Evolutionary conservation across 768 basidiomycete genomes (phyloP).

Genomic region (Ramaria sp.): DNA sequence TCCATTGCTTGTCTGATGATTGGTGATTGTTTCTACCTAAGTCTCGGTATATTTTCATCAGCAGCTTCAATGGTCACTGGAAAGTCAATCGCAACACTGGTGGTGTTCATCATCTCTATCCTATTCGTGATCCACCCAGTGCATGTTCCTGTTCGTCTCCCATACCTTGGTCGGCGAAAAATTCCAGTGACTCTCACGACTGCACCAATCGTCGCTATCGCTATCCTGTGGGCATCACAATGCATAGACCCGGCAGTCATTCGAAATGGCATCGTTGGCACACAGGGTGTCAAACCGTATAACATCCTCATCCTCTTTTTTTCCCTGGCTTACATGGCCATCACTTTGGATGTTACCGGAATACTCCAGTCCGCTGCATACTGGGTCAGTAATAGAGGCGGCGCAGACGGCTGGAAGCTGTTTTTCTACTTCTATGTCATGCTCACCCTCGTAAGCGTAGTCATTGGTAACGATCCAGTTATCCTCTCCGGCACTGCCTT

Average conservation of each 20-base stretch:
- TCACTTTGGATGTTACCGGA: constrained; percentile 85
- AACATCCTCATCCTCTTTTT: constrained; percentile 92
- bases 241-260: constrained; percentile 43
- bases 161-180: constrained; percentile 20
- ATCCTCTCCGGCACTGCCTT: constrained; percentile 89
- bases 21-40: no score
- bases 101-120: constrained; percentile 44
- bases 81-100: constrained; percentile 37
- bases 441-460: constrained; percentile 63
- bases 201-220: constrained; percentile 42
- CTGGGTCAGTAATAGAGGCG: constrained; percentile 76
- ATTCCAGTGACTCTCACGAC: constrained; percentile 40
- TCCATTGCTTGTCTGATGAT: no score
- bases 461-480: constrained; percentile 92
- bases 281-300: constrained; percentile 74
- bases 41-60: no score
- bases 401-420: constrained; percentile 57
- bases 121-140: constrained; percentile 40
- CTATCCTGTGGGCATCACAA: constrained; percentile 44
- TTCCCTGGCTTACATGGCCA: constrained; percentile 82
- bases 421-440: constrained; percentile 78
- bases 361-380: constrained; percentile 80
- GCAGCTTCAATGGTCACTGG: constrained; percentile 30
- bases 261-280: constrained; percentile 69
- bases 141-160: constrained; percentile 25